A percentile compares a stretch with the other conserved stretches of the same genome.
These are phyloP conservation scores for Stephania cephalantha DNA, from an alignment of 164 flowering plant genomes.

Conservation along the genomic window DNA sequence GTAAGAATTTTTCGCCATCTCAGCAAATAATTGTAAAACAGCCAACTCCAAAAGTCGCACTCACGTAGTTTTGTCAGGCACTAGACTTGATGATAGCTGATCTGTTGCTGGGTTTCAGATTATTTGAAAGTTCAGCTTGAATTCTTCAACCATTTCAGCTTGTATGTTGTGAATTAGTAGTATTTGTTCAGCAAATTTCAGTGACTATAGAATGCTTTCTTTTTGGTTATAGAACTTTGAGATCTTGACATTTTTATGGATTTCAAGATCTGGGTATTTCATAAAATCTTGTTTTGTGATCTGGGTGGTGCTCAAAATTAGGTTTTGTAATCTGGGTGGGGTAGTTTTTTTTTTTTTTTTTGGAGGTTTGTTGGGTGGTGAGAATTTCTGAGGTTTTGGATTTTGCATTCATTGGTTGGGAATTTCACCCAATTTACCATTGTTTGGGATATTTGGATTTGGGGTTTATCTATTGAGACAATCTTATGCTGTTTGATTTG, in stretches of 20 bases:
- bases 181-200: neutral
- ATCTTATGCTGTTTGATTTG: neutral
- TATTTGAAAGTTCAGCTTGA: neutral
- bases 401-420: neutral
- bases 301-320: neutral
- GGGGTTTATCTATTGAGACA: neutral
- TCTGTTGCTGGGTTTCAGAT: neutral
- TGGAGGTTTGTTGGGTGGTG: neutral
- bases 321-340: neutral
- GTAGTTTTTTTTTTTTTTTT: neutral
- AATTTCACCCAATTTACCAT: neutral
- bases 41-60: neutral
- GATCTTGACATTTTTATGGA: neutral
- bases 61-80: neutral
- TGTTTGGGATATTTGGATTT: neutral
- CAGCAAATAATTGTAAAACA: neutral
- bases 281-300: neutral
- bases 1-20: neutral
- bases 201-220: too few relatives aligned
- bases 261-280: neutral
- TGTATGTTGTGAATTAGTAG: too few relatives aligned
- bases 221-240: too few relatives aligned
- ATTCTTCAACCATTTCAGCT: neutral
- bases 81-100: neutral
- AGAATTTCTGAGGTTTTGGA: neutral